These are phyloP conservation scores for Pseudogymnoascus sp. DNA, from an alignment of 2,329 filamentous ascomycete species.

Conservation along the genomic window DNA sequence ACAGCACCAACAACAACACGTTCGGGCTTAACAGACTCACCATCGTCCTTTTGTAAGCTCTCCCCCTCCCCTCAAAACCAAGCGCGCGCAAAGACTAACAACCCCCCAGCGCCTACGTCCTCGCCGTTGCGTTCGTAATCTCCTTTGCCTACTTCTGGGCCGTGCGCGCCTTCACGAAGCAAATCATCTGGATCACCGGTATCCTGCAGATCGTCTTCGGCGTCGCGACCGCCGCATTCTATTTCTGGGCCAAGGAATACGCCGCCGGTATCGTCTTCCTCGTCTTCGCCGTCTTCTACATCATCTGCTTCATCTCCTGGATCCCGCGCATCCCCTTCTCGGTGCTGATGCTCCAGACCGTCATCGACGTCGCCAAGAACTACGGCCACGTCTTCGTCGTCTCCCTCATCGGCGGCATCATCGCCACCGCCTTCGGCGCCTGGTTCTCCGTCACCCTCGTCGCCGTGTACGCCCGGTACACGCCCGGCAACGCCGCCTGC, in stretches of 20 bases:
- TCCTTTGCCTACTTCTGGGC: slow-evolving; percentile 70
- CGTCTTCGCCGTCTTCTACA: slow-evolving; percentile 69
- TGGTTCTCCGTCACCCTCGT: slow-evolving; percentile 86
- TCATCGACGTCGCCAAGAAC: slow-evolving; percentile 74
- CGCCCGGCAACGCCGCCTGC: slow-evolving; percentile 49
- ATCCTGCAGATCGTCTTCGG: slow-evolving; percentile 81
- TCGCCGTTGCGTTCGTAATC: slow-evolving; percentile 64
- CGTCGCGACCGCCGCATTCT: slow-evolving; percentile 79
- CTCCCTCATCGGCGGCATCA: slow-evolving; percentile 71
- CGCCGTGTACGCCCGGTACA: slow-evolving; percentile 75
- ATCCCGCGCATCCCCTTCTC: slow-evolving; percentile 85
- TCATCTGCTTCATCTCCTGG: slow-evolving; percentile 82
- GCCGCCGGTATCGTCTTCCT: slow-evolving; percentile 82
- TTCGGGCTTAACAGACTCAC: slow-evolving; percentile 70
- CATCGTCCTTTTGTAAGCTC: slow-evolving; percentile 60
- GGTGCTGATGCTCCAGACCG: slow-evolving; percentile 78
- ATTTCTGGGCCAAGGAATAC: slow-evolving; percentile 60
- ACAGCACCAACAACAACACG: background rate
- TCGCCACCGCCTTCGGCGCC: slow-evolving; percentile 66
- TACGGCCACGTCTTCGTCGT: slow-evolving; percentile 83
- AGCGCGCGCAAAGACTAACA: background rate
- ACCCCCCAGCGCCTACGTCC: slow-evolving; percentile 48
- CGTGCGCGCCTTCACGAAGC: slow-evolving; percentile 71
- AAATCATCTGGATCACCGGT: slow-evolving; percentile 87
- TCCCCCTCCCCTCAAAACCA: background rate